Evolutionary conservation across 352 stramenopile species (phyloP).

Genomic region (Phytophthora sansomeana): DNA sequence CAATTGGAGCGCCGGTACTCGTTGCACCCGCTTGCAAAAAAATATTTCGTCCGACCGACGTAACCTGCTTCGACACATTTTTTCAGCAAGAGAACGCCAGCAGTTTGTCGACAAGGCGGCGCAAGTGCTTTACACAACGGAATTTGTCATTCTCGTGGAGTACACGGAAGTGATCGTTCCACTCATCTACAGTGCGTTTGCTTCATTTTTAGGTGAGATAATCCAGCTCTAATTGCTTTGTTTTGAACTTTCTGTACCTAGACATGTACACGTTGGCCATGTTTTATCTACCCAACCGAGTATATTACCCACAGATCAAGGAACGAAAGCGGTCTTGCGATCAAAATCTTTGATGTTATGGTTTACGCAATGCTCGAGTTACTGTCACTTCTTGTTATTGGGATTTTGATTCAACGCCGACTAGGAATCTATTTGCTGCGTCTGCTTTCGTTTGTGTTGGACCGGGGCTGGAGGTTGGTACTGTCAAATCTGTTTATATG

Average conservation of each 20-base stretch:
- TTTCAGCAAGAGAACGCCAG: too few relatives aligned
- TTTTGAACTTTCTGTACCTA: too few relatives aligned
- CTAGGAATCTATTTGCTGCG: constrained; percentile 20
- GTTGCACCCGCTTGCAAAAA: too few relatives aligned
- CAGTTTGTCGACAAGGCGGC: too few relatives aligned
- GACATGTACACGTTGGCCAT: neutral
- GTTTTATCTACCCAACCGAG: constrained; percentile 1
- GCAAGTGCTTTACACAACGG: neutral
- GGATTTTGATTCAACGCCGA: constrained; percentile 5
- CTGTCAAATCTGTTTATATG: constrained; percentile 20
- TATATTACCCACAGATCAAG: neutral
- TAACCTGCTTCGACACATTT: too few relatives aligned
- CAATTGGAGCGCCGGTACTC: too few relatives aligned
- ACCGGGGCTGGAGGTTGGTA: constrained; percentile 32
- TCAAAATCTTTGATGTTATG: neutral
- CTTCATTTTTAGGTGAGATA: too few relatives aligned
- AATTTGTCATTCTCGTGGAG: neutral
- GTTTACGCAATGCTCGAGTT: constrained; percentile 24
- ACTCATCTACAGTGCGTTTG: neutral
- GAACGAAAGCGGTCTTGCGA: neutral
- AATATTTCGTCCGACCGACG: too few relatives aligned
- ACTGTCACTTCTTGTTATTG: constrained; percentile 8
- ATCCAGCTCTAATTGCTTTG: too few relatives aligned
- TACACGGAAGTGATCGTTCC: neutral
- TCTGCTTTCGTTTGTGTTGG: constrained; percentile 43